Conservation (phyloP, 371 early-diverging fungal genomes). For the Thermomucor indicae-seudaticae region DNA sequence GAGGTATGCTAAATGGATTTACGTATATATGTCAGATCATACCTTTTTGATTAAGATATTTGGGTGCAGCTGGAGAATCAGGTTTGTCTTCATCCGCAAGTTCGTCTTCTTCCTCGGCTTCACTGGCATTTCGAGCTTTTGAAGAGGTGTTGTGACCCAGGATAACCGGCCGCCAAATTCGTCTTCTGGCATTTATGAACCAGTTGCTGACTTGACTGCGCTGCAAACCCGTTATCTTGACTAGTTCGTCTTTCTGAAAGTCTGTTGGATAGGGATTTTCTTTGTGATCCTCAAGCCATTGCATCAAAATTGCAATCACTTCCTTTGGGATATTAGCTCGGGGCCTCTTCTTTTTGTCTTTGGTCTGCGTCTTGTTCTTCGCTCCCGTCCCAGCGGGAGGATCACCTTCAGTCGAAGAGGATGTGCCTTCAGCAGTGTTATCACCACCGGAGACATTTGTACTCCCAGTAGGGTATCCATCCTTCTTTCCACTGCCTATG, state of each 20-base stretch:
- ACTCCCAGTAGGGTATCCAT: not conserved
- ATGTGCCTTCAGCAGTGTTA: not conserved
- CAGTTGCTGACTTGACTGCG: conserved; percentile 35
- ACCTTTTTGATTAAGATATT: not conserved
- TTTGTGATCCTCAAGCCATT: conserved; percentile 72
- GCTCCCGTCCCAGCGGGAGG: not conserved
- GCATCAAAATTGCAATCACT: conserved; percentile 61
- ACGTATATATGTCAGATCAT: not conserved
- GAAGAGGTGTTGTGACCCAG: too few relatives aligned
- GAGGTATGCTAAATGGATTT: not conserved
- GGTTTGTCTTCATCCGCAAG: conserved; percentile 9
- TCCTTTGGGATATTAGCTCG: conserved; percentile 61
- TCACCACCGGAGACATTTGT: not conserved
- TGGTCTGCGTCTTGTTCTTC: not conserved
- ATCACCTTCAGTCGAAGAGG: not conserved
- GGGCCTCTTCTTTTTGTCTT: conserved; percentile 32
- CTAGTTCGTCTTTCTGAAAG: conserved; percentile 65
- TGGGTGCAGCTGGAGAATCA: not conserved
- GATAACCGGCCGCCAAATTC: conserved; percentile 53
- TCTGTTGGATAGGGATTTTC: conserved; percentile 82
- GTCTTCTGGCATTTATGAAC: conserved; percentile 75
- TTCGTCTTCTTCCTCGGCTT: conserved; percentile 13
- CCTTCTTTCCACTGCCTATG: not conserved
- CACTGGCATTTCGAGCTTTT: too few relatives aligned
- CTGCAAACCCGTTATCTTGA: conserved; percentile 60